Percentiles rank a stretch among this genome's conserved stretches.
Conservation (phyloP, 2,329 filamentous ascomycete genomes). For the Tolypocladium cylindrosporum region DNA sequence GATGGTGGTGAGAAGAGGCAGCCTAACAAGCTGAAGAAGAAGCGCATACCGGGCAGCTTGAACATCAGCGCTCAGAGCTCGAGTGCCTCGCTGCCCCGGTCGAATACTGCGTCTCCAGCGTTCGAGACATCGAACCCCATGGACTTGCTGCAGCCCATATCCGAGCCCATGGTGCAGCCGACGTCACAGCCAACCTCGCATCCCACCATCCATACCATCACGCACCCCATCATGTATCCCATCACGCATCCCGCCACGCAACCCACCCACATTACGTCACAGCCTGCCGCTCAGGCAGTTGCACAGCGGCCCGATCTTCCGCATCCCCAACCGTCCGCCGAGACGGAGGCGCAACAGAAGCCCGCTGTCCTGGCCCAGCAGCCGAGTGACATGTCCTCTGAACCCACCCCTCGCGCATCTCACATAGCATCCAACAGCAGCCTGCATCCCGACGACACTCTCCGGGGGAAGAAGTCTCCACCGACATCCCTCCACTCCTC, state of each 20-base stretch:
- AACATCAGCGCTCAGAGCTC: slow-evolving; percentile 90
- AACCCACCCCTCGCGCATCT: slow-evolving; percentile 35
- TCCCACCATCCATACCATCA: background rate
- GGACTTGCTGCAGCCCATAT: slow-evolving; percentile 19
- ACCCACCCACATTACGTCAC: background rate
- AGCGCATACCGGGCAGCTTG: slow-evolving; percentile 61
- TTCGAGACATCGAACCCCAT: slow-evolving; percentile 36
- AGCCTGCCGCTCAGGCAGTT: background rate
- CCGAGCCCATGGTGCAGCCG: slow-evolving; percentile 1
- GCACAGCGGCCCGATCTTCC: background rate
- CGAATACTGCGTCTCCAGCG: slow-evolving; percentile 34
- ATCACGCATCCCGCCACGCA: background rate
- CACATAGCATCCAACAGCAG: slow-evolving; percentile 32
- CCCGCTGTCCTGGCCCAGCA: slow-evolving; percentile 8
- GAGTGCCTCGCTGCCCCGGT: slow-evolving; percentile 56
- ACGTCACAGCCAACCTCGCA: background rate
- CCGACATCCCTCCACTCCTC: slow-evolving; percentile 68
- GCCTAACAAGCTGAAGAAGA: slow-evolving; percentile 90
- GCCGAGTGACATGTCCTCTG: slow-evolving; percentile 25
- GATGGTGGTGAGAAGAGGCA: slow-evolving; percentile 53
- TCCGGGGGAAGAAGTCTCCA: slow-evolving; percentile 63
- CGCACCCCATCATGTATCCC: background rate
- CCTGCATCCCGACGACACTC: slow-evolving; percentile 33
- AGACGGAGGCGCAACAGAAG: slow-evolving; percentile 6
- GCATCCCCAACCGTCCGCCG: background rate